These are phyloP conservation scores for Mikania micrantha DNA, from an alignment of 129 eudicot genomes.

Conservation along the genomic window DNA sequence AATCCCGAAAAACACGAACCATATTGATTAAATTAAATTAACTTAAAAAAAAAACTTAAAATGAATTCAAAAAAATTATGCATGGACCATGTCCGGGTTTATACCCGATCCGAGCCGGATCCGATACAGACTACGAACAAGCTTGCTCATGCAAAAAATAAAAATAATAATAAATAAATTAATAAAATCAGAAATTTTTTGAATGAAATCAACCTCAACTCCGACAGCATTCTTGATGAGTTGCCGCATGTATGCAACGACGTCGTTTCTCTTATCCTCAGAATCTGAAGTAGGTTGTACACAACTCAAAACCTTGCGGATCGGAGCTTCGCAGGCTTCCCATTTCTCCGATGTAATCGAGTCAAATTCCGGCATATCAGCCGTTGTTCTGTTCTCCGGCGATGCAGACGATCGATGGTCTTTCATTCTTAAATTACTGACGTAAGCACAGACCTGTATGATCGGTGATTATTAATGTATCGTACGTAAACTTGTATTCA, in stretches of 20 bases:
- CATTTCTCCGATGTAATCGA: constrained; percentile 27
- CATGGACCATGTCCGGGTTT: background rate
- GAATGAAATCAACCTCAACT: constrained; percentile 41
- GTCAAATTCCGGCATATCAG: constrained; percentile 24
- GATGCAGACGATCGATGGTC: constrained; percentile 5
- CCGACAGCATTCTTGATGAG: constrained; percentile 22
- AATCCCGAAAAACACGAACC: background rate
- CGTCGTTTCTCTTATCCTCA: constrained; percentile 46
- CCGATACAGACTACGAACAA: background rate
- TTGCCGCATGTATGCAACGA: constrained; percentile 39
- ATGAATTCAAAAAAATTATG: background rate
- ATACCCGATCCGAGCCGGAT: background rate
- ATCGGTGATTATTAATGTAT: background rate
- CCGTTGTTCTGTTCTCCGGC: background rate
- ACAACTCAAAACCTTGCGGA: constrained; percentile 30
- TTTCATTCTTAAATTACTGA: constrained; percentile 15
- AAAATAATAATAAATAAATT: background rate
- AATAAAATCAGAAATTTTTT: background rate
- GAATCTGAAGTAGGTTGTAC: constrained; percentile 45
- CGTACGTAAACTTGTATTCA: background rate
- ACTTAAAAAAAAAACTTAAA: background rate
- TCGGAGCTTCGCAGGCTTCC: constrained; percentile 34
- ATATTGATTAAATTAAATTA: background rate
- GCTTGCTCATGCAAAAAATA: constrained; percentile 14
- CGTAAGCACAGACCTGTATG: background rate